These are phyloP conservation scores for Penicillium antarcticum DNA, from an alignment of 495 filamentous ascomycete genomes.

Conservation along the genomic window DNA sequence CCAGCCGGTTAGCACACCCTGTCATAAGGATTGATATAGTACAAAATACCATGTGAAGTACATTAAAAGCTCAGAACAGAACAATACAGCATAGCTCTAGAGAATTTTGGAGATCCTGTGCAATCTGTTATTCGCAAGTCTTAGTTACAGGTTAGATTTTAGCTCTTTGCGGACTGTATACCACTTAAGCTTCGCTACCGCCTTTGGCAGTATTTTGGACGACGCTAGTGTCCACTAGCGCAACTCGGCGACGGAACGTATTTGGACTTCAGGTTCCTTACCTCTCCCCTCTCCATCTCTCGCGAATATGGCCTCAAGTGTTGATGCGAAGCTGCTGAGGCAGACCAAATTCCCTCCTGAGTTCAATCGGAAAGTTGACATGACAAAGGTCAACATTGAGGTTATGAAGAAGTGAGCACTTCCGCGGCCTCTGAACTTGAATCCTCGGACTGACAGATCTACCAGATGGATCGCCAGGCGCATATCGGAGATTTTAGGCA, in stretches of 20 bases:
- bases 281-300: not conserved
- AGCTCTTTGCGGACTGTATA: too few relatives aligned
- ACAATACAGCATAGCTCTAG: too few relatives aligned
- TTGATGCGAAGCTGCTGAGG: conserved; percentile 83
- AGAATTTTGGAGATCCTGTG: too few relatives aligned
- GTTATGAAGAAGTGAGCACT: conserved; percentile 87
- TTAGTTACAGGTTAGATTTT: too few relatives aligned
- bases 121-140: too few relatives aligned
- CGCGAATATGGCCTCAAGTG: conserved; percentile 63
- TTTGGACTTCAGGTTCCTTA: not conserved
- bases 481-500: conserved; percentile 81
- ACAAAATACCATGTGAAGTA: too few relatives aligned
- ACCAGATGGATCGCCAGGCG: conserved; percentile 85
- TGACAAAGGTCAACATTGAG: conserved; percentile 92
- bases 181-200: too few relatives aligned
- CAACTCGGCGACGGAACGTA: not conserved
- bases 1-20: too few relatives aligned
- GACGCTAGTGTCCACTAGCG: not conserved
- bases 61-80: too few relatives aligned
- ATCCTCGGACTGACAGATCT: conserved; percentile 6
- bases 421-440: conserved; percentile 7
- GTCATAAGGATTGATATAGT: too few relatives aligned
- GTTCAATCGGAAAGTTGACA: conserved; percentile 94
- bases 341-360: conserved; percentile 91
- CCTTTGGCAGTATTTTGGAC: not conserved